Conservation (phyloP, 2,329 filamentous ascomycete genomes). For the Rutstroemia sp. region DNA sequence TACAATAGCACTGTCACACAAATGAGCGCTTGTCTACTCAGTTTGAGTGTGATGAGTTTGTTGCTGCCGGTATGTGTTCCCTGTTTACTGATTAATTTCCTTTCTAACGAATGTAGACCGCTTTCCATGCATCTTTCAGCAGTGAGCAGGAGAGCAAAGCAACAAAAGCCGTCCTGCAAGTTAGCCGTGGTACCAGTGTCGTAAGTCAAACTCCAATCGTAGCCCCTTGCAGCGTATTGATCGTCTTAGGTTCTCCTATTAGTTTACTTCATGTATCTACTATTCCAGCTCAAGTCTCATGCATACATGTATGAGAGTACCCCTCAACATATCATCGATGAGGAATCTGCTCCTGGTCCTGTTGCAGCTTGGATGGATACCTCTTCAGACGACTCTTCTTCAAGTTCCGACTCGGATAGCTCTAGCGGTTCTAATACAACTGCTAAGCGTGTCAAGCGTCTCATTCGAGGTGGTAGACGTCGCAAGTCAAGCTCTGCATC, state of each 20-base stretch:
- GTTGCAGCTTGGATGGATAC: slow-evolving; percentile 75
- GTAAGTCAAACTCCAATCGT: slow-evolving; percentile 39
- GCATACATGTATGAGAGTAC: slow-evolving; percentile 89
- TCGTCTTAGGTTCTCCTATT: slow-evolving; percentile 58
- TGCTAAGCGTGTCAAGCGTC: slow-evolving; percentile 67
- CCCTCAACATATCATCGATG: slow-evolving; percentile 86
- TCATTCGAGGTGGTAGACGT: slow-evolving; percentile 55
- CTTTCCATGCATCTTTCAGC: slow-evolving; percentile 83
- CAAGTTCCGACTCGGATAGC: slow-evolving; percentile 60
- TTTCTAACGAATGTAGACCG: slow-evolving; percentile 47
- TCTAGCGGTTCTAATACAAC: slow-evolving; percentile 64
- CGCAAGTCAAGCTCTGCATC: slow-evolving; percentile 71
- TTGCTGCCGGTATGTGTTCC: slow-evolving; percentile 60
- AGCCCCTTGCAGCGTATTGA: not conserved
- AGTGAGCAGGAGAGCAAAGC: slow-evolving; percentile 45
- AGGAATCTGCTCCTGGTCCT: slow-evolving; percentile 80
- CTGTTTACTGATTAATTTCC: not conserved
- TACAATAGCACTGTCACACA: slow-evolving; percentile 95
- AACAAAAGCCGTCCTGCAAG: slow-evolving; percentile 66
- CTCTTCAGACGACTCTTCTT: slow-evolving; percentile 47
- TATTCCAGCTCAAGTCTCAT: slow-evolving; percentile 90
- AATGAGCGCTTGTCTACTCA: slow-evolving; percentile 90
- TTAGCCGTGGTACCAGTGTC: slow-evolving; percentile 84
- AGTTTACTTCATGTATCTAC: slow-evolving; percentile 74
- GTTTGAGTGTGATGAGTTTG: slow-evolving; percentile 82